Evolutionary conservation across 257 asterid genomes (phyloP).

Genomic region (Solanum pimpinellifolium): DNA sequence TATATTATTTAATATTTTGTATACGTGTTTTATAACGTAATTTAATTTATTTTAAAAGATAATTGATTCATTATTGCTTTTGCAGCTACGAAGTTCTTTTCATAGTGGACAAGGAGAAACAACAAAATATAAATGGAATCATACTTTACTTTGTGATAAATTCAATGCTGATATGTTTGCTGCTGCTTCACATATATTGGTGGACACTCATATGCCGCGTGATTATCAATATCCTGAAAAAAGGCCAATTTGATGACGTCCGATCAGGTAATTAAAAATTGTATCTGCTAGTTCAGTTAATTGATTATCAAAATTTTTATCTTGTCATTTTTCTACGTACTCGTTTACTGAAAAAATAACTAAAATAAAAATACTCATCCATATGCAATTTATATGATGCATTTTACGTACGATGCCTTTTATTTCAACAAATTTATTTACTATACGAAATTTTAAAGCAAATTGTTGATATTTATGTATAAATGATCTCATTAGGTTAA

Average conservation of each 20-base stretch:
- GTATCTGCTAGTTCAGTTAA: fast-evolving
- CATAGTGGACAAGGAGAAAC: not conserved
- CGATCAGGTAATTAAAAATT: slow-evolving; percentile 11
- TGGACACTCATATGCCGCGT: slow-evolving; percentile 4
- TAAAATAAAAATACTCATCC: no score
- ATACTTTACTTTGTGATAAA: slow-evolving; percentile 7
- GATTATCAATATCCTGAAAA: slow-evolving; percentile 2
- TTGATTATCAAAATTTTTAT: not conserved
- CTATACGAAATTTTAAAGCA: not conserved
- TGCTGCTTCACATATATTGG: slow-evolving; percentile 14
- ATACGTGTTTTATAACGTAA: not conserved
- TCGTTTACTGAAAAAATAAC: no score
- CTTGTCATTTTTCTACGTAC: not conserved
- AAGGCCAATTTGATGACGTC: slow-evolving; percentile 10
- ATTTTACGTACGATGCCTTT: not conserved
- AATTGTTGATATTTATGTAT: not conserved
- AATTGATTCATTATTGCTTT: not conserved
- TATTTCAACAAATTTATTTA: not conserved
- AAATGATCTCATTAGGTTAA: not conserved
- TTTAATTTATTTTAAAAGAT: not conserved
- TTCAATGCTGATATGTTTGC: slow-evolving; percentile 10
- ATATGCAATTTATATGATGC: not conserved
- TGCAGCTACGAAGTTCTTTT: slow-evolving; percentile 12
- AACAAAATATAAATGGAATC: not conserved
- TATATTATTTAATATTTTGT: no score